Conservation (phyloP, 2,329 filamentous ascomycete genomes). For the Monosporascus sp. region DNA sequence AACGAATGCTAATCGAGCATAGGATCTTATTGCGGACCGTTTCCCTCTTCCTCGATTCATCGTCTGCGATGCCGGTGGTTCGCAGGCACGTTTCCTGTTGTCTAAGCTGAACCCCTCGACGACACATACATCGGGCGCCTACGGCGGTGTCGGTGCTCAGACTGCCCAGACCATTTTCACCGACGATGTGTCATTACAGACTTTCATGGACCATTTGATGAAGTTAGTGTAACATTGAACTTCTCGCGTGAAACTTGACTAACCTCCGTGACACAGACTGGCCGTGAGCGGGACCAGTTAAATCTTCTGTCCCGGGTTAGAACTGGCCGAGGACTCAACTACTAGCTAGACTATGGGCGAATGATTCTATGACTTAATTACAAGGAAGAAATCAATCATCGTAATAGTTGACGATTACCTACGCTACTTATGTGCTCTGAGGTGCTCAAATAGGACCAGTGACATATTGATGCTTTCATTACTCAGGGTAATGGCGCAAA, state of each 20-base stretch:
- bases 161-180: constrained; percentile 98
- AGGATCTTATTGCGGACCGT: constrained; percentile 94
- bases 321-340: background rate
- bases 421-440: background rate
- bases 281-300: constrained; percentile 61
- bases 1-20: constrained; percentile 17
- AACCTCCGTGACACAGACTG: constrained; percentile 33
- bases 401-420: constrained; percentile 9
- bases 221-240: constrained; percentile 58
- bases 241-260: constrained; percentile 10
- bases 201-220: constrained; percentile 99
- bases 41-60: constrained; percentile 99
- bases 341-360: constrained; percentile 1
- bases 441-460: background rate
- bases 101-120: constrained; percentile 97
- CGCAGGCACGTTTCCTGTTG: constrained; percentile 91
- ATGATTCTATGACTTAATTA: background rate
- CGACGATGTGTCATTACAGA: constrained; percentile 94
- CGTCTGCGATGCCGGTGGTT: constrained; percentile 96
- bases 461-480: background rate
- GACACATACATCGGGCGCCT: constrained; percentile 88
- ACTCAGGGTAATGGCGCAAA: too few species aligned
- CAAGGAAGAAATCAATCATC: background rate
- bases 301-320: constrained; percentile 4
- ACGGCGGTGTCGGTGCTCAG: constrained; percentile 78